phyloP scores from a whole-genome alignment of 2,329 filamentous ascomycete genomes.

The Fusarium chaquense region DNA sequence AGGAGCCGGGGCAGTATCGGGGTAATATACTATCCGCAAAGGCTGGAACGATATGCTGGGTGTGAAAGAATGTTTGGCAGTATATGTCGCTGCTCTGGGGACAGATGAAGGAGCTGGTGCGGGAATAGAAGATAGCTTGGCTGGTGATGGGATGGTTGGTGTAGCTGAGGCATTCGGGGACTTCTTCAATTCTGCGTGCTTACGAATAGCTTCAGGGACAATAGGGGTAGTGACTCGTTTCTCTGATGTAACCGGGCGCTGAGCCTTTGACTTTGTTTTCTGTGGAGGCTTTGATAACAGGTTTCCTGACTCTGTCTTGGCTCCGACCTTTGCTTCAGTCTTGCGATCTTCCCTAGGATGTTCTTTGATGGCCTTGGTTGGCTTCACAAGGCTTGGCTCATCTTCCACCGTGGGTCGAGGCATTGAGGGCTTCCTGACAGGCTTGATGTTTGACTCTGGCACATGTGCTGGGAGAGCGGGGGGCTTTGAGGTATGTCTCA shows the following conservation, averaged over 20 bases:
- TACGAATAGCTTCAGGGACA: background rate
- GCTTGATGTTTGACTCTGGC: background rate
- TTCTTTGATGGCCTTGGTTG: background rate
- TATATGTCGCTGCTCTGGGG: background rate
- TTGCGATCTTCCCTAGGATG: background rate
- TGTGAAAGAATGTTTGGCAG: background rate
- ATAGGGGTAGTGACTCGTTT: background rate
- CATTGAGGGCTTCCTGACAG: background rate
- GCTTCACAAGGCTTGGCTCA: background rate
- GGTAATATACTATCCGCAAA: conserved; percentile 3
- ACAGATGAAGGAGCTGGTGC: background rate
- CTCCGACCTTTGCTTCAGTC: background rate
- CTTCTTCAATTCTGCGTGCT: background rate
- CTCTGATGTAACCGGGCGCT: background rate
- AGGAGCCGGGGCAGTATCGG: conserved; percentile 20
- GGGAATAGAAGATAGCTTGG: background rate
- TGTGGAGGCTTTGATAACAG: background rate
- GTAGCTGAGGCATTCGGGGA: background rate
- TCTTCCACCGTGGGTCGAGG: conserved; percentile 16
- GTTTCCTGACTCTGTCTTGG: background rate
- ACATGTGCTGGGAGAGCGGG: background rate
- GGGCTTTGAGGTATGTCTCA: background rate
- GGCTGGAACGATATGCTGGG: conserved; percentile 5
- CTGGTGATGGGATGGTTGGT: background rate
- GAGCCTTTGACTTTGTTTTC: background rate